These are phyloP conservation scores for Cyclaneusma minus DNA, from an alignment of 2,329 filamentous ascomycete species.

Conservation along the genomic window DNA sequence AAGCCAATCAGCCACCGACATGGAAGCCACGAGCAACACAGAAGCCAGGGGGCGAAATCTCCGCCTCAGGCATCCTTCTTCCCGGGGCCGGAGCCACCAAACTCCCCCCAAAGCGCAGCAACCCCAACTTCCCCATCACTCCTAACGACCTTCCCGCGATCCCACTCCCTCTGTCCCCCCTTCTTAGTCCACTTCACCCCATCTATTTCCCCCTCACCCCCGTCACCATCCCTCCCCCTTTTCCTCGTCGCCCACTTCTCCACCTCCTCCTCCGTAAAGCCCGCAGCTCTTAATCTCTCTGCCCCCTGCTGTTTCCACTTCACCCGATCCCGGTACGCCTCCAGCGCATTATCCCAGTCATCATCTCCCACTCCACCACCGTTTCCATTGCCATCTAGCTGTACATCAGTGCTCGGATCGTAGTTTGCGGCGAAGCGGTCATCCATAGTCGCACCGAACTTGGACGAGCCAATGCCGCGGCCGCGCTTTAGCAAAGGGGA, in stretches of 20 bases:
- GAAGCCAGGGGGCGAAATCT: no score
- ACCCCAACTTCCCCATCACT: no score
- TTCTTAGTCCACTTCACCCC: slow-evolving; percentile 34
- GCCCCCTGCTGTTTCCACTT: slow-evolving; percentile 63
- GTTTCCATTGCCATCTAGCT: slow-evolving; percentile 29
- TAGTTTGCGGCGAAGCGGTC: slow-evolving; percentile 59
- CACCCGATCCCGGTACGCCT: slow-evolving; percentile 65
- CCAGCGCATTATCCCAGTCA: slow-evolving; percentile 68
- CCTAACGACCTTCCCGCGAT: slow-evolving; percentile 51
- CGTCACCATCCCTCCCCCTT: no score
- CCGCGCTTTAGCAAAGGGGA: slow-evolving; percentile 52
- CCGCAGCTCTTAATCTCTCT: slow-evolving; percentile 59
- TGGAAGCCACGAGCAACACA: no score
- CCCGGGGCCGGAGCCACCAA: no score
- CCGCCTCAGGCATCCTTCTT: no score
- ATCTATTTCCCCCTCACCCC: slow-evolving; percentile 49
- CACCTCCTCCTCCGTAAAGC: slow-evolving; percentile 64
- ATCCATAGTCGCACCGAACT: slow-evolving; percentile 64
- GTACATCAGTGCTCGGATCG: slow-evolving; percentile 39
- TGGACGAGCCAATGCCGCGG: slow-evolving; percentile 46
- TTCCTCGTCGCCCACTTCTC: slow-evolving; percentile 49
- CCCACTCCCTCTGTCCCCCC: slow-evolving; percentile 41
- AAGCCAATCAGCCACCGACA: no score
- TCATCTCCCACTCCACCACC: no score
- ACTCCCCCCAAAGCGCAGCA: no score